phyloP scores from a whole-genome alignment of 2,329 filamentous ascomycete species.

The Acephala macrosclerotiorum region DNA sequence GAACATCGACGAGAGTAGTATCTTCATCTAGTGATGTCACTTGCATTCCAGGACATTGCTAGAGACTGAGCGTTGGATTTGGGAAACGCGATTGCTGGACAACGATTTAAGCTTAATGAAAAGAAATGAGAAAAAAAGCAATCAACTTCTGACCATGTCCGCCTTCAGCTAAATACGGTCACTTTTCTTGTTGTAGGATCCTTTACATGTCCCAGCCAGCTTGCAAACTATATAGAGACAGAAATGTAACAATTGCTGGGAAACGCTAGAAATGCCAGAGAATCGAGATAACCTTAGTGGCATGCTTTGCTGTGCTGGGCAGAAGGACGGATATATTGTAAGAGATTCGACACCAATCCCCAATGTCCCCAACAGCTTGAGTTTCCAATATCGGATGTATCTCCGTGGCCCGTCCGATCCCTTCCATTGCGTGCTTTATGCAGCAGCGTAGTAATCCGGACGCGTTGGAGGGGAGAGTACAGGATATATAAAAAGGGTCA shows the following conservation, averaged over 20 bases:
- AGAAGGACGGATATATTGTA: too few relatives aligned
- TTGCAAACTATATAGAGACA: too few relatives aligned
- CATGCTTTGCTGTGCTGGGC: too few relatives aligned
- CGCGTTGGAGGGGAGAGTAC: not conserved
- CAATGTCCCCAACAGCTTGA: not conserved
- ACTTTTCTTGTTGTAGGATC: not conserved
- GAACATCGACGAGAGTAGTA: too few relatives aligned
- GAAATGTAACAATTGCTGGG: too few relatives aligned
- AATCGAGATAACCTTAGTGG: too few relatives aligned
- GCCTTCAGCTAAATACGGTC: not conserved
- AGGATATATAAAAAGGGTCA: not conserved
- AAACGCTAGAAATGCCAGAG: too few relatives aligned
- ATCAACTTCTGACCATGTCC: not conserved
- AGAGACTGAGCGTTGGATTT: not conserved
- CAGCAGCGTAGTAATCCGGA: not conserved
- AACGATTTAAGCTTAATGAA: not conserved
- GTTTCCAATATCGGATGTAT: not conserved
- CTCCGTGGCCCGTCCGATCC: not conserved
- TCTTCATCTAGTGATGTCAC: too few relatives aligned
- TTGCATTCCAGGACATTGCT: too few relatives aligned
- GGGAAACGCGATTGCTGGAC: not conserved
- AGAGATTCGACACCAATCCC: too few relatives aligned
- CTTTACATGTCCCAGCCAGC: not conserved
- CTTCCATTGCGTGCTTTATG: slow-evolving; percentile 4
- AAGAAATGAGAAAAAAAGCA: not conserved